Evolutionary conservation across 257 asterid species (phyloP).

Genomic region (Cinchona pubescens): DNA sequence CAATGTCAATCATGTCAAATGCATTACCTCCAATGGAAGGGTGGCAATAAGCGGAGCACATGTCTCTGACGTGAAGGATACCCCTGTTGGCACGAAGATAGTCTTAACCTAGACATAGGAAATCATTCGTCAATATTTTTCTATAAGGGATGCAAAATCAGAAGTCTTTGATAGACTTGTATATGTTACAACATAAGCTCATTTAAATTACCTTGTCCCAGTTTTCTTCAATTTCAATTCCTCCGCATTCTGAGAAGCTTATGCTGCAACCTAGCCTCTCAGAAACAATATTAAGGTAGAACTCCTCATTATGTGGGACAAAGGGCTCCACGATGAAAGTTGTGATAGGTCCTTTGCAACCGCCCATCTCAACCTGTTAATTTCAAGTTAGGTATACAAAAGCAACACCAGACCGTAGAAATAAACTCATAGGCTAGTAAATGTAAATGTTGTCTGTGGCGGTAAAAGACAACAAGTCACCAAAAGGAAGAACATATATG

Average conservation of each 20-base stretch:
- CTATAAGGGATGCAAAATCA: not conserved
- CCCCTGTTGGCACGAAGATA: constrained; percentile 62
- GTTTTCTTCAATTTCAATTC: constrained; percentile 93
- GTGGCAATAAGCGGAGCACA: constrained; percentile 96
- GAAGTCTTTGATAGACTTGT: not conserved
- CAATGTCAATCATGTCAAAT: constrained; percentile 1
- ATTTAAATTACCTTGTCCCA: constrained; percentile 75
- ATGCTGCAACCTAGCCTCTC: constrained; percentile 91
- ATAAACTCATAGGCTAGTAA: not conserved
- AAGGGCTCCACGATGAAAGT: constrained; percentile 93
- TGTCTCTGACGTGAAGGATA: constrained; percentile 60
- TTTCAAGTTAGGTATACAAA: constrained; percentile 3
- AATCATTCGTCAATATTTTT: not conserved
- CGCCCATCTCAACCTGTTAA: constrained; percentile 86
- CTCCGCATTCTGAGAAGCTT: constrained; percentile 96
- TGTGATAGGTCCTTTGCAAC: constrained; percentile 91
- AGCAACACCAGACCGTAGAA: no score
- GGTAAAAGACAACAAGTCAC: not conserved
- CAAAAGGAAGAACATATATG: not conserved
- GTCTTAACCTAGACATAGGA: constrained; percentile 63
- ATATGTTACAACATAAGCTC: not conserved
- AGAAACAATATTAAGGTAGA: constrained; percentile 76
- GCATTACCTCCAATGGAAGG: constrained; percentile 82
- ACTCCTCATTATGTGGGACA: constrained; percentile 84
- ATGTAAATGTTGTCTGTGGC: not conserved